A percentile compares a stretch with the other conserved stretches of the same genome.
These are phyloP conservation scores for Xanthoconium separans DNA, from an alignment of 1,284 basidiomycete genomes.

Conservation along the genomic window DNA sequence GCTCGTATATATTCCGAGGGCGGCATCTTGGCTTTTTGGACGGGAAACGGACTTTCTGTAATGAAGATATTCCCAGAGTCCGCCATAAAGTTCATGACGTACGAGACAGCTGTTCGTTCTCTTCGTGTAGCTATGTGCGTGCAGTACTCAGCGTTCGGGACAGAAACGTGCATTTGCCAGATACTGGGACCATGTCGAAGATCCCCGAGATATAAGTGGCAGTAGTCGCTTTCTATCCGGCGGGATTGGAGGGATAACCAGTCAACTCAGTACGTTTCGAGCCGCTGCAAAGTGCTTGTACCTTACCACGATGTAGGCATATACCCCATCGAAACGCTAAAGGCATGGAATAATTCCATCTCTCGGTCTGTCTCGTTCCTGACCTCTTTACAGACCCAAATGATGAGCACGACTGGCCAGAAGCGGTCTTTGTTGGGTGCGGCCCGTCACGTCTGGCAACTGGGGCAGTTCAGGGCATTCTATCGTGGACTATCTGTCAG, in stretches of 20 bases:
- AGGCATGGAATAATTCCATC: slow-evolving; percentile 44
- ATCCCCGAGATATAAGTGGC: slow-evolving; percentile 88
- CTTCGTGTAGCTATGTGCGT: slow-evolving; percentile 14
- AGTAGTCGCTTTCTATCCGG: slow-evolving; percentile 93
- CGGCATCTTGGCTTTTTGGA: slow-evolving; percentile 93
- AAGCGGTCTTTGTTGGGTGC: slow-evolving; percentile 61
- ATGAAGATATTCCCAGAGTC: slow-evolving; percentile 96
- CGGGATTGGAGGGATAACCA: slow-evolving; percentile 92
- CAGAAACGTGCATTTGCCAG: slow-evolving; percentile 93
- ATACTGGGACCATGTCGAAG: slow-evolving; percentile 90
- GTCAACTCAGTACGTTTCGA: slow-evolving; percentile 78
- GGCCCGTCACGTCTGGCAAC: slow-evolving; percentile 67
- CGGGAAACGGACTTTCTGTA: slow-evolving; percentile 78
- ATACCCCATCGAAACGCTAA: slow-evolving; percentile 87
- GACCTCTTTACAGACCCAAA: slow-evolving; percentile 67
- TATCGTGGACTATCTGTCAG: slow-evolving; percentile 90
- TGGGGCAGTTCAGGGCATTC: slow-evolving; percentile 84
- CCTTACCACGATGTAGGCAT: slow-evolving; percentile 57
- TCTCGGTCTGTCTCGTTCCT: slow-evolving; percentile 1
- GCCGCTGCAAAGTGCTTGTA: background rate
- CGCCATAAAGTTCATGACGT: slow-evolving; percentile 97
- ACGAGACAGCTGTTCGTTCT: slow-evolving; percentile 82
- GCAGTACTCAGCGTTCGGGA: slow-evolving; percentile 18
- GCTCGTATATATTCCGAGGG: slow-evolving; percentile 83
- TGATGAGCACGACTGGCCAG: slow-evolving; percentile 82